Percentiles rank a stretch among this genome's conserved stretches.
Evolutionary conservation across 106 monocot species (phyloP).

Genomic region (Dioscorea alata): DNA sequence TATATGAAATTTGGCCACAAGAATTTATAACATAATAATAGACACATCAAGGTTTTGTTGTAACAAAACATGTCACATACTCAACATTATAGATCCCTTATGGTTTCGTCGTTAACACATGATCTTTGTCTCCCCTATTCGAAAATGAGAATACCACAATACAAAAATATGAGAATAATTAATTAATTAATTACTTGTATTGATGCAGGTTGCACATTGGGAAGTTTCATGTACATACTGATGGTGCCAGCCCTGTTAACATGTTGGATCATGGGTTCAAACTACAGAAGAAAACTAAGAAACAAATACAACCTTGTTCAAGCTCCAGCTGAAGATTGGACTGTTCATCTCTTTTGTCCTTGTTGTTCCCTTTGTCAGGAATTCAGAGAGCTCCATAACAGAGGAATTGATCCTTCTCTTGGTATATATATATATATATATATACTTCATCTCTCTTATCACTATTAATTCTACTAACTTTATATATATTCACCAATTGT

Average conservation of each 20-base stretch:
- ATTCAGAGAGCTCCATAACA: slow-evolving; percentile 48
- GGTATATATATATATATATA: slow-evolving; percentile 19
- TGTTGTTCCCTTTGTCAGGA: slow-evolving; percentile 70
- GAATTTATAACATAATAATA: too few relatives aligned
- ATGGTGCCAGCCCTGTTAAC: slow-evolving; percentile 30
- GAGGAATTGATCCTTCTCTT: slow-evolving; percentile 58
- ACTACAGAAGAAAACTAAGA: slow-evolving; percentile 43
- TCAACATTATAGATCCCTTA: too few relatives aligned
- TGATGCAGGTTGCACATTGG: slow-evolving; percentile 32
- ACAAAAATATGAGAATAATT: too few relatives aligned
- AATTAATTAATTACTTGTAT: too few relatives aligned
- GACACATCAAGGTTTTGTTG: too few relatives aligned
- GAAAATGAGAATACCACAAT: too few relatives aligned
- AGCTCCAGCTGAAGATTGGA: slow-evolving; percentile 58
- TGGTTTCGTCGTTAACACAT: too few relatives aligned
- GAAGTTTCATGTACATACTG: slow-evolving; percentile 43
- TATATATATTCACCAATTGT: too few relatives aligned
- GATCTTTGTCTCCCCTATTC: too few relatives aligned
- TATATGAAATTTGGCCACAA: too few relatives aligned
- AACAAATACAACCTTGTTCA: slow-evolving; percentile 38
- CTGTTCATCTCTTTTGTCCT: slow-evolving; percentile 47
- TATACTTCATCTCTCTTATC: not conserved
- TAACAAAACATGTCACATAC: too few relatives aligned
- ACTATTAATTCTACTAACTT: too few relatives aligned
- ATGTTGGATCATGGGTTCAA: slow-evolving; percentile 44